Conservation (phyloP, 257 asterid genomes). For the Penstemon eatonii region DNA sequence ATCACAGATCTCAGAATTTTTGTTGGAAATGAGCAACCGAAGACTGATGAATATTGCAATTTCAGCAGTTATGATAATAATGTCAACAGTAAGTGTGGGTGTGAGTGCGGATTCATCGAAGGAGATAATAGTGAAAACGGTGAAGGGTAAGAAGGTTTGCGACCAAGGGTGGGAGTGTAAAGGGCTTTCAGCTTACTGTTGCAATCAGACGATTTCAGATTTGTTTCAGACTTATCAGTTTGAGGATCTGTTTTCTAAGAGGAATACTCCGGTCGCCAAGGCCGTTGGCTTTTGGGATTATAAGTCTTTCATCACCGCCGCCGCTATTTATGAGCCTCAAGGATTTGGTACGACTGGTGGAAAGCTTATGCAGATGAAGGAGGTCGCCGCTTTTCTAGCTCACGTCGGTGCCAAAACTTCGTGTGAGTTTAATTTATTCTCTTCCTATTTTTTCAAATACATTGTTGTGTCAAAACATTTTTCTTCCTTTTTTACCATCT, state of each 20-base stretch:
- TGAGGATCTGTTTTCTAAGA: slow-evolving; percentile 66
- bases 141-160: slow-evolving; percentile 65
- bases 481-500: not conserved
- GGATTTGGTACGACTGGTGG: slow-evolving; percentile 95
- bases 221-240: slow-evolving; percentile 70
- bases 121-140: slow-evolving; percentile 49
- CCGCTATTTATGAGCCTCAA: slow-evolving; percentile 63
- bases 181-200: slow-evolving; percentile 54
- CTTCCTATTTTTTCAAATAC: no score
- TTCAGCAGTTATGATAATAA: slow-evolving; percentile 27
- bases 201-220: slow-evolving; percentile 77
- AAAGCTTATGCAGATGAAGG: slow-evolving; percentile 60
- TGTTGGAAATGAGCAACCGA: slow-evolving; percentile 18
- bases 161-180: slow-evolving; percentile 78
- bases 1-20: not conserved
- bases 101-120: slow-evolving; percentile 35
- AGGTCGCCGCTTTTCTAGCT: slow-evolving; percentile 75
- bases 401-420: slow-evolving; percentile 83
- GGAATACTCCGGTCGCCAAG: slow-evolving; percentile 72
- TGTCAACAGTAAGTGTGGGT: slow-evolving; percentile 25
- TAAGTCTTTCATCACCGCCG: slow-evolving; percentile 67
- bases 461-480: not conserved
- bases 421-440: slow-evolving; percentile 26
- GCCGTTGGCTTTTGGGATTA: slow-evolving; percentile 87
- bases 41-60: not conserved